A percentile compares a stretch with the other conserved stretches of the same genome.
phyloP scores from a whole-genome alignment of 495 filamentous ascomycete species.

The Neurospora sp. region DNA sequence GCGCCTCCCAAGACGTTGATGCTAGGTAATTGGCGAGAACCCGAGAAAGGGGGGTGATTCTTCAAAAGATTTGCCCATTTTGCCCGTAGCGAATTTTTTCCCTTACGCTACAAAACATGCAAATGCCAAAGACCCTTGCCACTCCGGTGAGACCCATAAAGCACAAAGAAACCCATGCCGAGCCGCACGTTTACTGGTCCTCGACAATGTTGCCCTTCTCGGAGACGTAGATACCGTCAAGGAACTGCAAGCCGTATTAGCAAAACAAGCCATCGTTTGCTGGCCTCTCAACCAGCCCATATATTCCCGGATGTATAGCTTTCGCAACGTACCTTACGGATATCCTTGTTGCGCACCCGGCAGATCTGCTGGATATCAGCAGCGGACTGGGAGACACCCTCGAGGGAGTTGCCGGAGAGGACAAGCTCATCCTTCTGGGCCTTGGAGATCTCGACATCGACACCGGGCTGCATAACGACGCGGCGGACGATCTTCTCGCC shows the following conservation, averaged over 20 bases:
- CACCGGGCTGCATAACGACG: constrained; percentile 78
- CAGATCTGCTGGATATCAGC: constrained; percentile 99
- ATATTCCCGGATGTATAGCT: neutral
- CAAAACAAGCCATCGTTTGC: neutral
- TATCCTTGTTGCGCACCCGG: constrained; percentile 99
- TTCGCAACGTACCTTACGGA: constrained; percentile 69
- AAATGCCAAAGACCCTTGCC: constrained; percentile 36
- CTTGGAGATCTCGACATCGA: constrained; percentile 79
- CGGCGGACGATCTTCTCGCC: constrained; percentile 98
- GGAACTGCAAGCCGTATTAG: constrained; percentile 60
- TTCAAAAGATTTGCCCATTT: constrained; percentile 36
- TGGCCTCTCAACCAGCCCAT: neutral
- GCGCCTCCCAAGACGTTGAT: constrained; percentile 5
- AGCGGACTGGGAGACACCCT: constrained; percentile 92
- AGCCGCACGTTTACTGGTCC: constrained; percentile 38
- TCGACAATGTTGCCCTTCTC: constrained; percentile 90
- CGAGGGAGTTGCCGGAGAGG: constrained; percentile 85
- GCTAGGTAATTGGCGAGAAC: constrained; percentile 12
- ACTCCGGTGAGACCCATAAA: constrained; percentile 34
- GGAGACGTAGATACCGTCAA: constrained; percentile 98
- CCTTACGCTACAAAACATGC: constrained; percentile 46
- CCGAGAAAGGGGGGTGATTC: constrained; percentile 12
- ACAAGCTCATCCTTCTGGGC: constrained; percentile 95
- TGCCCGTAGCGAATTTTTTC: constrained; percentile 31
- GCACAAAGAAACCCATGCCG: constrained; percentile 36